Evolutionary conservation across 2,329 filamentous ascomycete species (phyloP), one percentile per base, ranked within the genome.

Genomic region (Diaporthe caulivora): DNA sequence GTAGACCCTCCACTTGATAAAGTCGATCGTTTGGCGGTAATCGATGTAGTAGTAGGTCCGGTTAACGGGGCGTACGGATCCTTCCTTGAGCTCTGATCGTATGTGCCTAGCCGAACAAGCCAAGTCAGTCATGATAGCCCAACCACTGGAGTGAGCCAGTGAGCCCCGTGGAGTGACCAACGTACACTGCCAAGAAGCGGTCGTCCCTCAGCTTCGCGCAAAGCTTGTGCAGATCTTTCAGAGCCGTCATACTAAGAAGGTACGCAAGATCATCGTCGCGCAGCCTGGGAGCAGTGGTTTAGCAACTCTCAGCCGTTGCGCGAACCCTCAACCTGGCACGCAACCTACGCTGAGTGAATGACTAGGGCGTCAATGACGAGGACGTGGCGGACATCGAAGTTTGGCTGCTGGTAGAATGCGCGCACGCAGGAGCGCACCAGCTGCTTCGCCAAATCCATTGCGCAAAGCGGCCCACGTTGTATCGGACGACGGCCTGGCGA

Each of bases 1-100:
- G 80, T 96, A 95, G 68, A 98, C 92, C 76, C 94, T 93, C 89
- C 94, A 99, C 83, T 99, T 99, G 84, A 98, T 97, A 64, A 94
- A 95, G 84, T 99, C 97, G 80, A 99, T 95, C 47, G 96, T 95
- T 73, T 94, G 93, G 74, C 97, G 94, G 80, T 97, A 97, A 81
- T 98, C 95, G 81, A 99, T 96, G 84, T 94, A 99, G 86, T 97
- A 99, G 88, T 98, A 99, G 76, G 96, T 97, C 79, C 94, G 91
- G 80, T 93, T 95, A 77, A 93, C 92, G 7, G 94, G 93, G 69
- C 95, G 92, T 73, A 93, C 92, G 74, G 95, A 94, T 68, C 94
- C 94, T 80, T 95, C 93, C 77, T 92, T 92, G 71, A 93, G 86
- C 81, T 98, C 95, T 65, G 92, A 90, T 75, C 95, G 92, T 42